Base-by-base conservation (phyloP, 2,329 filamentous ascomycete species). In the Aspergillus sp. region DNA sequence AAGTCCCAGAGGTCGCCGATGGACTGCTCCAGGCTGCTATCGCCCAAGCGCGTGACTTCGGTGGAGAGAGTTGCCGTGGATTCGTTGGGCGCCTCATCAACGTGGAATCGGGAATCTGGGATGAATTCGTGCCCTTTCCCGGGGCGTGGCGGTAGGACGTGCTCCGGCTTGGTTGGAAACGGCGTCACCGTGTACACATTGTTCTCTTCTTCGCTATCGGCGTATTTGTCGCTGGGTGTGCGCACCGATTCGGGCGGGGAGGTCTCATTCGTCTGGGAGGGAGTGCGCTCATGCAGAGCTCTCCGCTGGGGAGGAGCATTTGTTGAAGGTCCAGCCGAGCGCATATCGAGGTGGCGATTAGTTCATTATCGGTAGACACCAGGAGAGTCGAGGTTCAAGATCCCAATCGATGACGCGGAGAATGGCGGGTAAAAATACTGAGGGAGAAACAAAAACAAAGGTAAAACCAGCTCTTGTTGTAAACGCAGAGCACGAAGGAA, bases 131-230 rank as follows among this genome's bases (percentile, higher is more conserved):
- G 69, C n/a, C 69, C 71, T 61, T 71, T 71, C 11, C 70, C 67
- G 3, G 72, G 68, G 38, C 67, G 69, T 5, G 75, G 76, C 13
- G 74, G 57, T 25, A 78, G 64, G 19, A 78, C 66, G 57, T 78
- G 76, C 46, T 74, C 72, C 14, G 75, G 72, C 52, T 76, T 78
- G 11, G 75, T 77, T n/a, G 76, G 76, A 58, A 74, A 78, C 14
- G 76, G 75, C 14, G 70, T 75, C 34, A 70, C 60, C 10, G 69
- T 65, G 59, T 76, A 76, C 47, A 76, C 63, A 57, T 73, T 64
- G 43, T 60, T 60, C 45, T 71, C 69, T 48, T 72, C 68, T 50
- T 71, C 69, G 53, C 68, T 58, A 13, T 59, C 59, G 2, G 52
- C 47, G 20, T 62, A 31, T 34, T 52, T 59, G 21, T 72, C 67